Conservation (phyloP, 345 rosid genomes). For the Moricandia arvensis region DNA sequence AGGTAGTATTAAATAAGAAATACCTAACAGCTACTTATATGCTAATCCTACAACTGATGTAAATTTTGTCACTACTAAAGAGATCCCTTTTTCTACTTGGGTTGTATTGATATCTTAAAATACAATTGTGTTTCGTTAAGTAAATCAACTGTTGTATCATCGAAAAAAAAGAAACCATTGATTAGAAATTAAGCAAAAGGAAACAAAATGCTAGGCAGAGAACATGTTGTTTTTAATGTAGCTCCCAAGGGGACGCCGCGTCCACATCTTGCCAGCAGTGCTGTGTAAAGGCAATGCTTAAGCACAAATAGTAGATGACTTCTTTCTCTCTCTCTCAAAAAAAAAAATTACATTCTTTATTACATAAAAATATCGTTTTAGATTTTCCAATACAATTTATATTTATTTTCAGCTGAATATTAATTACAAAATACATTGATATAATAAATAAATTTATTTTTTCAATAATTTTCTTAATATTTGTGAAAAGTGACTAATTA, state of each 20-base stretch:
- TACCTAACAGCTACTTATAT: background rate
- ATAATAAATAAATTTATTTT: too few species aligned
- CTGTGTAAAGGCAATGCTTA: slow-evolving; percentile 14
- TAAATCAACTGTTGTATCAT: background rate
- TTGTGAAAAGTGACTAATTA: too few species aligned
- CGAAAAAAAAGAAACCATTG: background rate
- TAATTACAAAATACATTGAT: too few species aligned
- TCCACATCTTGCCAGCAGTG: slow-evolving; percentile 32
- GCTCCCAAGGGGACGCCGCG: slow-evolving; percentile 12
- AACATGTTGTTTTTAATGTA: slow-evolving; percentile 18
- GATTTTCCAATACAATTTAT: too few species aligned
- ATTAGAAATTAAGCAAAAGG: background rate
- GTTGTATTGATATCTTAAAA: background rate
- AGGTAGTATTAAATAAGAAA: background rate
- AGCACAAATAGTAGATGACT: slow-evolving; percentile 7
- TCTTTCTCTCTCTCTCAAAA: background rate
- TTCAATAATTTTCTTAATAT: too few species aligned
- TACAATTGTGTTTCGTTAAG: background rate
- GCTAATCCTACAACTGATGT: background rate
- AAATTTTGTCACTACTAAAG: background rate
- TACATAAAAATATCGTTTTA: too few species aligned
- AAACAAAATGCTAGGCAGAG: background rate
- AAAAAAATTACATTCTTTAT: too few species aligned
- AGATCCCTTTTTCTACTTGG: background rate
- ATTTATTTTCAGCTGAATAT: too few species aligned